These are phyloP conservation scores for Candida silvatica DNA, from an alignment of 805 yeast genomes.

Conservation along the genomic window DNA sequence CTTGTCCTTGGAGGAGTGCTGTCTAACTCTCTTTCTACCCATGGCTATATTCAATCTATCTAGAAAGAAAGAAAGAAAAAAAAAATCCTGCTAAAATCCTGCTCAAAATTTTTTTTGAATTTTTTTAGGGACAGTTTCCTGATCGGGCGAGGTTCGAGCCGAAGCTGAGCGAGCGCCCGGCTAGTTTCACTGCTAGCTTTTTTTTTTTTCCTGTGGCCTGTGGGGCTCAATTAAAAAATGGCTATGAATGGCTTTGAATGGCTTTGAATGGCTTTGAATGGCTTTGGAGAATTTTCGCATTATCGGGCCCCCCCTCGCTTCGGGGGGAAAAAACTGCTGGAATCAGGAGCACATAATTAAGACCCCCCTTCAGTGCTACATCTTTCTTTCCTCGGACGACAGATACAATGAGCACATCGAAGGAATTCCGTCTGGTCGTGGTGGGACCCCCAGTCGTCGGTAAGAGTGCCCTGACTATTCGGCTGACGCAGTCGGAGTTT, in stretches of 20 bases:
- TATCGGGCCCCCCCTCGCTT: no score
- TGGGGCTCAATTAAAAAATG: not conserved
- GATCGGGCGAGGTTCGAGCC: no score
- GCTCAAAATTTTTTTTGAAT: not conserved
- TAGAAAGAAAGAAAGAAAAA: not conserved
- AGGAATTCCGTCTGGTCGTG: conserved; percentile 88
- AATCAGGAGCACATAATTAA: no score
- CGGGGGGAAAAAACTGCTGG: no score
- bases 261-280: no score
- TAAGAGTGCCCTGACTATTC: conserved; percentile 92
- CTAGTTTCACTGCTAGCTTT: not conserved
- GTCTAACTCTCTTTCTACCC: conserved; percentile 3
- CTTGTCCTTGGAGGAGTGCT: conserved; percentile 4
- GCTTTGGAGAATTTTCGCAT: not conserved
- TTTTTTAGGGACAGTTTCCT: no score
- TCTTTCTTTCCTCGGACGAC: no score
- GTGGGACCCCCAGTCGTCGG: conserved; percentile 99
- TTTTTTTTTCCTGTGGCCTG: not conserved
- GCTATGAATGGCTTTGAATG: conserved; percentile 1
- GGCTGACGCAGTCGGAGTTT: conserved; percentile 88
- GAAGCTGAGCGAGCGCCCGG: not conserved
- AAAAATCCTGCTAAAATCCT: not conserved
- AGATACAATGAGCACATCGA: conserved; percentile 11
- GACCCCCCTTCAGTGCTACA: no score
- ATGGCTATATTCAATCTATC: conserved; percentile 6